Evolutionary conservation across 192 early-diverging fungal species (phyloP), one percentile per base, ranked within the genome.

Genomic region (Spizellomyces punctatus): DNA sequence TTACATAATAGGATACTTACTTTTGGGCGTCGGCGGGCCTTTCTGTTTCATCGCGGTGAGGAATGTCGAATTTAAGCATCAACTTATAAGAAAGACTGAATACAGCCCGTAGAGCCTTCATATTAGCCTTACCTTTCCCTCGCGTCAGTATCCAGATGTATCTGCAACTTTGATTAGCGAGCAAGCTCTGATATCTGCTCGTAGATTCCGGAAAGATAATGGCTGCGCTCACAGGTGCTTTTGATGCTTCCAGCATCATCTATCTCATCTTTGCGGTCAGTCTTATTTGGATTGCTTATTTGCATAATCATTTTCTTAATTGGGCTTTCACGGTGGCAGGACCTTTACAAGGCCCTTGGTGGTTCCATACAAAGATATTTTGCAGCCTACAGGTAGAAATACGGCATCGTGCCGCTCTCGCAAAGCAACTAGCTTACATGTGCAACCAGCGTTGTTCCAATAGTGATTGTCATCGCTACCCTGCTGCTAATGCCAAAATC

Each of bases 181-280:
- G 3, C 27, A 36, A 36, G 27, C 27, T 36, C 27, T 36, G 27
- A 36, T 36, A 36, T 36, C 27, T 36, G 27, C 3, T 36, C 27
- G 27, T 36, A 36, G 22, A 64, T n/a, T 43, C 69, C 7, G 69
- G 69, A 1, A 21, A 52, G 0, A 50, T 71, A 57, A 71, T 71
- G 69, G 69, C 69, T n/a, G 69, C 69, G 7, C 36, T 71, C 58
- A 71, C 69, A 22, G 69, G 69, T 9, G 69, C 69, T 16, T 71
- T 71, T 50, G 69, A 71, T 50, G 69, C 69, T 6, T 62, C 58
- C 45, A 62, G 58, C 10, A 63, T 44, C 44, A 63, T 71, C 1
- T 71, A 63, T 44, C 14, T 62, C 17, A 46, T 71, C 27, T 71
- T 71, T 16, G 59, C 8, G 5, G 19, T 17, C 16, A 62, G 16